Base-by-base conservation (phyloP, 2,329 filamentous ascomycete species). In the Trichophaea hybrida region DNA sequence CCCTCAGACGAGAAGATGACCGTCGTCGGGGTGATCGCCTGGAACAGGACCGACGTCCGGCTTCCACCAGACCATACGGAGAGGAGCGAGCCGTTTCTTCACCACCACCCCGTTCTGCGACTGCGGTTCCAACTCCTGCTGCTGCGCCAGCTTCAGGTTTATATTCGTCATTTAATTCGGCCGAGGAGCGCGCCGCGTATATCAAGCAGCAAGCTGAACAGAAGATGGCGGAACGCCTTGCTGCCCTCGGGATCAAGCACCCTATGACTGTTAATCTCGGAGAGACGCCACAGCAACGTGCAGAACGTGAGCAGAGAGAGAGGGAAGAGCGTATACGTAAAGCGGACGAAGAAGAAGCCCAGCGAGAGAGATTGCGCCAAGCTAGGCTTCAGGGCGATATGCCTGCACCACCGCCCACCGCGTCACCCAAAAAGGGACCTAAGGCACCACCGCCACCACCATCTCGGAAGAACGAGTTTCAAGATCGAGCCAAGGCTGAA, bases 181-280 rank as follows among this genome's bases (percentile, higher is more conserved):
- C 90, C 0, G 90, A 97, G 72, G 91, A 98, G 69, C 82, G 93
- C 58, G 89, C 94, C 38, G 89, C 91, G 4, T 95, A 94, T 69
- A 96, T 97, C 70, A 94, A 94, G 71, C 90, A 96, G 72, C 91
- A 96, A 71, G 94, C 93, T 6, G 90, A 97, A 72, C 88, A 91
- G 70, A 87, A 91, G 61, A 97, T 98, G 85, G 91, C 93, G 38
- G 93, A 97, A 72, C 84, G 93, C 61, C 80, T 98, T 69, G 93
- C 93, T 61, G 91, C 91, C 51, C 80, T 97, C 62, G 93, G 93
- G 38, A 85, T 98, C 70, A 94, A 88, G 72, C 85, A 87, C 5
- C 56, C 64, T 33, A 61, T 63, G 17, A 62, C 59, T 13, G 58
- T 60, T 4, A 64, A 64, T 43, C 55, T 65, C 37, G 59, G 62